Evolutionary conservation across 768 basidiomycete species (phyloP).

Genomic region (Lyophyllum shimeji): DNA sequence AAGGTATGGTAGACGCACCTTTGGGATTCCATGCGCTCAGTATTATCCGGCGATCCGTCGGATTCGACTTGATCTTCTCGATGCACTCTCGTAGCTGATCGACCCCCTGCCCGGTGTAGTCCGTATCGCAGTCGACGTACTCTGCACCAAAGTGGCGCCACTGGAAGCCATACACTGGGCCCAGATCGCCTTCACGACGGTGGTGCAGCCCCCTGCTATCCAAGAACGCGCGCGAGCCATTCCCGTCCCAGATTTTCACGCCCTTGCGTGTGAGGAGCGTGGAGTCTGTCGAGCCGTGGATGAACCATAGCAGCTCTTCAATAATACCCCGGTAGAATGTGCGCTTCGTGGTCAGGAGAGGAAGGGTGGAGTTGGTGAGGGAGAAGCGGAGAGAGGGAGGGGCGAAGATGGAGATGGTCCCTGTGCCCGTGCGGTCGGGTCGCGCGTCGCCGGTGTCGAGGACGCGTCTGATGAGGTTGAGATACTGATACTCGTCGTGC

Average conservation of each 20-base stretch:
- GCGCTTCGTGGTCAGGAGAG: slow-evolving; percentile 92
- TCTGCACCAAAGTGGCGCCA: slow-evolving; percentile 94
- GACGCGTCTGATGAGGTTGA: slow-evolving; percentile 75
- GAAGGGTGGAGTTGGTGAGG: slow-evolving; percentile 70
- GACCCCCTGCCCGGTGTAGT: slow-evolving; percentile 83
- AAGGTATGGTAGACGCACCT: slow-evolving; percentile 53
- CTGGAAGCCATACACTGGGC: slow-evolving; percentile 96
- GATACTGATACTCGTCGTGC: slow-evolving; percentile 91
- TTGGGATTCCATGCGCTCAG: slow-evolving; percentile 98
- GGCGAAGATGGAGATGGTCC: slow-evolving; percentile 90
- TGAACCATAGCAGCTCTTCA: slow-evolving; percentile 95
- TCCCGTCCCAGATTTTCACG: slow-evolving; percentile 97
- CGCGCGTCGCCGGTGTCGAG: slow-evolving; percentile 75
- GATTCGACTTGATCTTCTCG: slow-evolving; percentile 87
- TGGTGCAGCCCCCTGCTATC: slow-evolving; percentile 83
- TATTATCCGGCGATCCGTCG: slow-evolving; percentile 92
- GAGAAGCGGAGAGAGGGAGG: slow-evolving; percentile 90
- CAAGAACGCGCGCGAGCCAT: slow-evolving; percentile 85
- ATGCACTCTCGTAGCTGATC: slow-evolving; percentile 93
- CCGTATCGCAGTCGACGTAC: slow-evolving; percentile 70
- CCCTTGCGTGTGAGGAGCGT: slow-evolving; percentile 74
- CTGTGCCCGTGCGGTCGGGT: slow-evolving; percentile 93
- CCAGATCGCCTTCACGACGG: slow-evolving; percentile 87
- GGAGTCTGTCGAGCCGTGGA: slow-evolving; percentile 82
- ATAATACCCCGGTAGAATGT: slow-evolving; percentile 90